Evolutionary conservation across 139 green algal genomes (phyloP).

Genomic region (Closterium sp.): DNA sequence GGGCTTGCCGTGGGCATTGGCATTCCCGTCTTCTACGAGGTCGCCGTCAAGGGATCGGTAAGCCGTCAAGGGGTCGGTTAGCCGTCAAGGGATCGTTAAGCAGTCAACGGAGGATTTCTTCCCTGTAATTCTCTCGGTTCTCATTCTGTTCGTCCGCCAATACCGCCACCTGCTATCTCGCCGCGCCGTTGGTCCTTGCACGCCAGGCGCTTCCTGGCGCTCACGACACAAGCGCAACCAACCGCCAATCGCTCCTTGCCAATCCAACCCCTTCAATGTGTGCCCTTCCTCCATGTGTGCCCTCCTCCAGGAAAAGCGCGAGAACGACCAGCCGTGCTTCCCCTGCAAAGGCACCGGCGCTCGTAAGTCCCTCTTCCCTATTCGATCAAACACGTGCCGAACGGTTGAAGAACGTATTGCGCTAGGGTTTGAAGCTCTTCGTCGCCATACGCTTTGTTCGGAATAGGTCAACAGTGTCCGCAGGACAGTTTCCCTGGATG

Average conservation of each 20-base stretch:
- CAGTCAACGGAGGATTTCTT: not conserved
- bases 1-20: constrained; percentile 46
- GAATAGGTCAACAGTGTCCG: too few relatives aligned
- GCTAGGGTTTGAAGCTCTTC: too few relatives aligned
- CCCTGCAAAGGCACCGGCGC: constrained; percentile 55
- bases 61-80: not conserved
- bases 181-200: too few relatives aligned
- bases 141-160: not conserved
- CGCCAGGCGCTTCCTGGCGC: too few relatives aligned
- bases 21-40: constrained; percentile 54
- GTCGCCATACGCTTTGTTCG: too few relatives aligned
- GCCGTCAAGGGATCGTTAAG: not conserved
- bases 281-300: not conserved
- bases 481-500: too few relatives aligned
- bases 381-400: not conserved
- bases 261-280: too few relatives aligned
- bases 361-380: constrained; percentile 28
- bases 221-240: too few relatives aligned
- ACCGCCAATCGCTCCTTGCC: too few relatives aligned
- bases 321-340: constrained; percentile 57
- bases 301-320: constrained; percentile 35
- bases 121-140: too few relatives aligned
- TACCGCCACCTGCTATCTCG: too few relatives aligned
- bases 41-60: constrained; percentile 39
- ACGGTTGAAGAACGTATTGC: too few relatives aligned